Conservation (phyloP, 1,139 yeast genomes). For the Candida dubliniensis region DNA sequence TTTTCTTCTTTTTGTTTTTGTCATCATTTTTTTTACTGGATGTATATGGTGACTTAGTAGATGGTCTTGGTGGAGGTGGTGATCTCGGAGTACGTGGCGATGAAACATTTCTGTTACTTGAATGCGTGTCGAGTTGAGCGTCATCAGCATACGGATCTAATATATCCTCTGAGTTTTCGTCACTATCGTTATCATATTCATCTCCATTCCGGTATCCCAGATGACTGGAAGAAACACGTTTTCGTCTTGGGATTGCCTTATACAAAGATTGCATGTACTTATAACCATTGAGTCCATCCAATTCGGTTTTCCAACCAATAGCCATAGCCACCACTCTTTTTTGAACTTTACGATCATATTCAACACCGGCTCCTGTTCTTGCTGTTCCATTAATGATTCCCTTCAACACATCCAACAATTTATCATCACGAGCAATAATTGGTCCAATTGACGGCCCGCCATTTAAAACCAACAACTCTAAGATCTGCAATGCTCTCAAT, state of each 20-base stretch:
- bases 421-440: constrained; percentile 66
- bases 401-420: constrained; percentile 65
- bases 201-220: constrained; percentile 2
- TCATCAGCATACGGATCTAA: constrained; percentile 4
- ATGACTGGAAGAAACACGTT: constrained; percentile 2
- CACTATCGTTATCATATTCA: constrained; percentile 11
- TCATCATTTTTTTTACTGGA: constrained; percentile 5
- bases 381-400: constrained; percentile 43
- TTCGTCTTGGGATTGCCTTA: constrained; percentile 29
- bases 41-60: constrained; percentile 23
- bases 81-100: constrained; percentile 13
- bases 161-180: constrained; percentile 9
- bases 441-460: constrained; percentile 55
- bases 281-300: constrained; percentile 51
- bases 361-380: constrained; percentile 37
- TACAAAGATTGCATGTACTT: constrained; percentile 51
- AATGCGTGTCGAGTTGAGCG: constrained; percentile 3
- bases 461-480: constrained; percentile 77
- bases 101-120: constrained; percentile 21
- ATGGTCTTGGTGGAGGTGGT: constrained; percentile 37
- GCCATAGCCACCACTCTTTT: constrained; percentile 50
- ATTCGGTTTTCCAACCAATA: constrained; percentile 63
- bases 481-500: constrained; percentile 61
- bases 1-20: constrained; percentile 16
- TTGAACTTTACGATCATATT: constrained; percentile 47